A percentile compares a stretch with the other conserved stretches of the same genome.
Evolutionary conservation across 2,329 filamentous ascomycete species (phyloP).

Genomic region (Botrytis fragariae): DNA sequence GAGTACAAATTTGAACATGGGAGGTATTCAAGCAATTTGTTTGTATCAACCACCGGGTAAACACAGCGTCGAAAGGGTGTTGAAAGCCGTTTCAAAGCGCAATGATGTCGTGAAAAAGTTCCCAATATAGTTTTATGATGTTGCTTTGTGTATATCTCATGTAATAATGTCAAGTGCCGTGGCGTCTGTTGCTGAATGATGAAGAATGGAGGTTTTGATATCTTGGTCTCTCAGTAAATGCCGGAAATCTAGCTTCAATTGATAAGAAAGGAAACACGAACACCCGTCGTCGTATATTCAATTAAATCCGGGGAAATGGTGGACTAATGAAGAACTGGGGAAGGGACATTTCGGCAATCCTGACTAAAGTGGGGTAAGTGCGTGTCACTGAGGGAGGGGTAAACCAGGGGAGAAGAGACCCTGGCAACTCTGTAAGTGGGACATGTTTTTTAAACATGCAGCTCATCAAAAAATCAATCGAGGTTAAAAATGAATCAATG

Average conservation of each 20-base stretch:
- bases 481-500: not conserved
- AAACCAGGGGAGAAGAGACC: not conserved
- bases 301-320: not conserved
- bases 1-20: not conserved
- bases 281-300: not conserved
- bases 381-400: not conserved
- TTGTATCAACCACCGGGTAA: not conserved
- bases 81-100: no score
- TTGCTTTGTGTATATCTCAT: not conserved
- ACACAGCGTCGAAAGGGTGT: not conserved
- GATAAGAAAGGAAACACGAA: not conserved
- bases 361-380: not conserved
- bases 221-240: not conserved
- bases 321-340: not conserved
- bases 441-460: not conserved
- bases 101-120: not conserved
- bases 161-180: no score
- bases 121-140: no score
- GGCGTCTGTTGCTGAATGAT: not conserved
- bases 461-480: not conserved
- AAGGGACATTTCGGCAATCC: not conserved
- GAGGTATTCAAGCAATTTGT: not conserved
- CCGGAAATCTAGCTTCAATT: not conserved
- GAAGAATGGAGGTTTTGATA: not conserved
- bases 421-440: not conserved